Evolutionary conservation across 2,329 filamentous ascomycete species (phyloP).

Genomic region (Teratosphaeria viscida): DNA sequence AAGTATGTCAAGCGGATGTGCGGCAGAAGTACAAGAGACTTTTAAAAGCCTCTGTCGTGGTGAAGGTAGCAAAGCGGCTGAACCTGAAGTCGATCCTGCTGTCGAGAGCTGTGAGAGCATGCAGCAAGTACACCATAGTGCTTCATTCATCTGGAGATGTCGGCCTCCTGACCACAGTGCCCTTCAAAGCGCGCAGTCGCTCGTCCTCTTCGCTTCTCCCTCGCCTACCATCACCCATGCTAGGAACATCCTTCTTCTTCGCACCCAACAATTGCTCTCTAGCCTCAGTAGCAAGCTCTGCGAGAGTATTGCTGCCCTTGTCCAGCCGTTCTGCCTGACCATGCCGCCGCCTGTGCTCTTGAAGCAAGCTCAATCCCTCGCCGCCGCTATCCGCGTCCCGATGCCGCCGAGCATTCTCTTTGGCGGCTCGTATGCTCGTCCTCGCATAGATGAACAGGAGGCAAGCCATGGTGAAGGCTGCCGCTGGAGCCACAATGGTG

Average conservation of each 20-base stretch:
- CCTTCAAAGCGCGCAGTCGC: conserved; percentile 28
- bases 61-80: no score
- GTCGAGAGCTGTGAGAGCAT: no score
- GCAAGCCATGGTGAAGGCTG: conserved; percentile 52
- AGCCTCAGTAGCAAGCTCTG: conserved; percentile 19
- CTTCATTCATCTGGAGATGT: neutral
- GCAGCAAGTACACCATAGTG: no score
- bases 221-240: conserved; percentile 12
- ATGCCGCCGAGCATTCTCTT: conserved; percentile 51
- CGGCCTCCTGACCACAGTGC: conserved; percentile 8
- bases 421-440: conserved; percentile 55
- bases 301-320: conserved; percentile 26
- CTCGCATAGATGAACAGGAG: conserved; percentile 52
- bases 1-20: no score
- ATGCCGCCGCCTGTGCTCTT: conserved; percentile 45
- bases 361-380: conserved; percentile 41
- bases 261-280: conserved; percentile 17
- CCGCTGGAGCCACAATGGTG: conserved; percentile 49
- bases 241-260: conserved; percentile 6
- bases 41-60: no score
- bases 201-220: conserved; percentile 27
- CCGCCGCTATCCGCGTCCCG: conserved; percentile 47
- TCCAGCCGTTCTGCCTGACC: conserved; percentile 38
- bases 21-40: no score
- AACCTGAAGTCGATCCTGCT: no score